A percentile compares a stretch with the other conserved stretches of the same genome.
These are phyloP conservation scores for Ogataea wickerhamii DNA, from an alignment of 805 yeast genomes.

Conservation along the genomic window DNA sequence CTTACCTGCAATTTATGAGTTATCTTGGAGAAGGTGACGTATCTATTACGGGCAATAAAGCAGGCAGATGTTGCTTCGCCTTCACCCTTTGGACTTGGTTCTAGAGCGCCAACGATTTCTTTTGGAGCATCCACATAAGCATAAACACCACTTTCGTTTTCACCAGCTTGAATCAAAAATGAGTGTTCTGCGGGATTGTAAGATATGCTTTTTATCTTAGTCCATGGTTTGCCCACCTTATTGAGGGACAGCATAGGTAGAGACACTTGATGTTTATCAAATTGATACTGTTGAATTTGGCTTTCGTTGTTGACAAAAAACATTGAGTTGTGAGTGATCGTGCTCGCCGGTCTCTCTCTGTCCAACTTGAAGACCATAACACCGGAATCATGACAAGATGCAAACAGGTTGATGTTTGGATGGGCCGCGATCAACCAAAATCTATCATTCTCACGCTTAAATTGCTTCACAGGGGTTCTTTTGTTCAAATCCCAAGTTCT, in stretches of 20 bases:
- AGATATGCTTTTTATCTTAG: slow-evolving; percentile 76
- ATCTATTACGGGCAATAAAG: slow-evolving; percentile 93
- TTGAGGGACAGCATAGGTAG: slow-evolving; percentile 81
- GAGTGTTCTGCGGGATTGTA: slow-evolving; percentile 93
- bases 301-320: slow-evolving; percentile 78
- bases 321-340: slow-evolving; percentile 67
- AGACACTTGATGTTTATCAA: slow-evolving; percentile 56
- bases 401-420: slow-evolving; percentile 87
- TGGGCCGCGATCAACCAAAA: slow-evolving; percentile 92
- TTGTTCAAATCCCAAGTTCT: slow-evolving; percentile 96
- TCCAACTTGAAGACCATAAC: slow-evolving; percentile 96
- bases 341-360: slow-evolving; percentile 94
- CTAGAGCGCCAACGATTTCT: slow-evolving; percentile 89
- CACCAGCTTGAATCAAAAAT: slow-evolving; percentile 76
- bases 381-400: slow-evolving; percentile 95
- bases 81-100: slow-evolving; percentile 73
- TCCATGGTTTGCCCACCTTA: slow-evolving; percentile 82
- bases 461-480: slow-evolving; percentile 89
- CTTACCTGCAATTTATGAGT: slow-evolving; percentile 71
- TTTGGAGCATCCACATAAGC: slow-evolving; percentile 77
- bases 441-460: slow-evolving; percentile 89
- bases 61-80: slow-evolving; percentile 85
- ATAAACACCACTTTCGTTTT: slow-evolving; percentile 61
- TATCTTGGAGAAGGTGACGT: slow-evolving; percentile 70
- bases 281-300: slow-evolving; percentile 80